Base-by-base conservation (phyloP, 495 filamentous ascomycete species). In the Apiosordaria backusii region DNA sequence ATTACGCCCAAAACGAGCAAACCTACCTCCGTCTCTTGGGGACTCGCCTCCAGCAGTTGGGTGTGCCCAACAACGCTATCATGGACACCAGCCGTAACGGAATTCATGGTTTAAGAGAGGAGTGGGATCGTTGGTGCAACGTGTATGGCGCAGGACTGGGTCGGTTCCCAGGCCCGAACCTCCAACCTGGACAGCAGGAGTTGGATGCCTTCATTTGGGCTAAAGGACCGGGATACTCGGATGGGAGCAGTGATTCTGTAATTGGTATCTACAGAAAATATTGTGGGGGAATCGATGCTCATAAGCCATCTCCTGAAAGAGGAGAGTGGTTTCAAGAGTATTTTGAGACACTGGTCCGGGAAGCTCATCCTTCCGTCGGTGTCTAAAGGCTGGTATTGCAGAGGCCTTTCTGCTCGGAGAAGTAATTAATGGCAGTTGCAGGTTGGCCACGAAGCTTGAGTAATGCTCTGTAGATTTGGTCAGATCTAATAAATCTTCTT, bases 51-150 rank as follows among this genome's bases (percentile, higher is more conserved):
- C 65, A 71, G 19, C 63, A 63, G 18, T 74, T 75, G 21, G 87
- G 87, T 18, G 83, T 83, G 71, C 78, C 84, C 29, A 79, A 81
- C 21, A 85, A 86, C 67, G 87, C 87, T 75, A 86, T 78, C 63
- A 71, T 69, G 35, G 75, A 80, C 62, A 76, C 76, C 40, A 75
- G 71, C 70, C 81, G 87, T 62, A 88, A 87, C 68, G 86, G 85
- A 67, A 83, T 87, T 60, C 77, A 84, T 68, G 83, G 84, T 63
- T 80, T 83, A 1, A 86, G 88, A 69, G 75, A 78, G 53, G 78
- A 61, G 13, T 80, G 87, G 86, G 86, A 85, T 67, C 83, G 90
- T 75, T 90, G 87, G 89, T 90, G 88, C 79, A 91, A 90, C 67
- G 80, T 86, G 54, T 81, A 80, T 59, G 82, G 80, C 40, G 83